These are phyloP conservation scores for Centella asiatica DNA, from an alignment of 129 eudicot species.

Conservation along the genomic window DNA sequence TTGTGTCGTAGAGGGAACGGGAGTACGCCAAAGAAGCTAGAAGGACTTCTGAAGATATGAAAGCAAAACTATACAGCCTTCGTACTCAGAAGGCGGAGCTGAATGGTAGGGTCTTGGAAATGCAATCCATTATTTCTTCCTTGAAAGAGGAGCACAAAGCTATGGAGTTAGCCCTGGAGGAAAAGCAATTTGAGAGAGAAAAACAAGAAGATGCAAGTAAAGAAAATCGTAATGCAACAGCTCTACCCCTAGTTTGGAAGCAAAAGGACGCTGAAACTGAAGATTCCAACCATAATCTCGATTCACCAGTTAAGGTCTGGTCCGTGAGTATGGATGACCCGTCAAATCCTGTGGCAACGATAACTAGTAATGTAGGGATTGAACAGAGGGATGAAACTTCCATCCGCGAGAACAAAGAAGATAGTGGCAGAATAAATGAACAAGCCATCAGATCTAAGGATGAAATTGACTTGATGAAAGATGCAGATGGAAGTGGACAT, in stretches of 20 bases:
- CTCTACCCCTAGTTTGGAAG: conserved; percentile 11
- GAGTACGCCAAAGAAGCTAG: conserved; percentile 47
- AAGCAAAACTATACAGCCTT: conserved; percentile 44
- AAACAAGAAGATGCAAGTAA: conserved; percentile 2
- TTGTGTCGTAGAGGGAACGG: conserved; percentile 50
- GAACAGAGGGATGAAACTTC: neutral
- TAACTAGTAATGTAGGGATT: neutral
- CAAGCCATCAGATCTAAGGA: neutral
- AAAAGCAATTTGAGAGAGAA: conserved; percentile 41
- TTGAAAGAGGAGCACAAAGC: conserved; percentile 52
- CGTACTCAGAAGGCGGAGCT: conserved; percentile 53
- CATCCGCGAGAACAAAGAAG: neutral
- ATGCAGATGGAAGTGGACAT: neutral
- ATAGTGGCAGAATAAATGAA: neutral
- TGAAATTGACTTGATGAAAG: too few relatives aligned
- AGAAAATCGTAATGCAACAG: conserved; percentile 9
- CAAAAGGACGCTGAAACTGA: conserved; percentile 45
- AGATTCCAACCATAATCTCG: conserved; percentile 24
- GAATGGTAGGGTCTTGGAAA: conserved; percentile 33
- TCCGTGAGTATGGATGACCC: conserved; percentile 31
- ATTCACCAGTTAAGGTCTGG: conserved; percentile 22
- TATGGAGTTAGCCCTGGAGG: conserved; percentile 41
- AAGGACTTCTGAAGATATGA: conserved; percentile 55
- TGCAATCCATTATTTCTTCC: conserved; percentile 68
- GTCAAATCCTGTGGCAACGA: conserved; percentile 16